A percentile compares a stretch with the other conserved stretches of the same genome.
Conservation (phyloP, 228 moss, liverwort and hornwort species). For the Sphagnum magellanicum region DNA sequence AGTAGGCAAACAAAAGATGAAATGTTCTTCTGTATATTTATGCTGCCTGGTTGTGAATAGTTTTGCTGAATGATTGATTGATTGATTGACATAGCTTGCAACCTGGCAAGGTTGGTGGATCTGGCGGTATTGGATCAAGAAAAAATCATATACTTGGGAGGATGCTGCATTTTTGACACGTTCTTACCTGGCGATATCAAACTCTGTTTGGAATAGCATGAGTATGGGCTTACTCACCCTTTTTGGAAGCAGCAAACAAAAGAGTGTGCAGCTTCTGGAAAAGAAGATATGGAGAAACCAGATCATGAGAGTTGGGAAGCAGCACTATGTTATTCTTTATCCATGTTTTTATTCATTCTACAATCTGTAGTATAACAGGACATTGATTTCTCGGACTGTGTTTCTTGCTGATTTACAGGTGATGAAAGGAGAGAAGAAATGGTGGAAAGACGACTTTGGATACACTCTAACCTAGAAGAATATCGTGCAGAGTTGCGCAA, state of each 20-base stretch:
- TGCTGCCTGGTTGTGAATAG: neutral
- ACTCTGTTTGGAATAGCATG: conserved; percentile 27
- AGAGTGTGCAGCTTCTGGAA: neutral
- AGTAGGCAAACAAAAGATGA: neutral
- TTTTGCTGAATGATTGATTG: neutral
- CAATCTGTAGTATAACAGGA: neutral
- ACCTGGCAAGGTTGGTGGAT: conserved; percentile 61
- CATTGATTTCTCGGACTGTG: neutral
- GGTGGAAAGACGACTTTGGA: conserved; percentile 40
- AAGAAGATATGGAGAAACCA: neutral
- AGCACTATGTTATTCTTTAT: neutral
- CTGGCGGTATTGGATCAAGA: conserved; percentile 53
- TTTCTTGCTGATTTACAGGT: conserved; percentile 14
- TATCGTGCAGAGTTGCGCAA: conserved; percentile 34
- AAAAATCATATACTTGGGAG: conserved; percentile 43
- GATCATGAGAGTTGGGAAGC: neutral
- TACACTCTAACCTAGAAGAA: conserved; percentile 30
- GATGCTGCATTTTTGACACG: conserved; percentile 50
- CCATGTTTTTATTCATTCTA: neutral
- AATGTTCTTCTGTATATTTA: neutral
- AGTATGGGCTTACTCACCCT: conserved; percentile 9
- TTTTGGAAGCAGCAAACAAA: neutral
- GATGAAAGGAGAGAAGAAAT: conserved; percentile 33
- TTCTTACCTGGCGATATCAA: conserved; percentile 26
- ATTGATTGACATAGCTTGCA: conserved; percentile 34